A percentile compares a stretch with the other conserved stretches of the same genome.
Conservation (phyloP, 345 rosid genomes). For the Hibiscus trionum region DNA sequence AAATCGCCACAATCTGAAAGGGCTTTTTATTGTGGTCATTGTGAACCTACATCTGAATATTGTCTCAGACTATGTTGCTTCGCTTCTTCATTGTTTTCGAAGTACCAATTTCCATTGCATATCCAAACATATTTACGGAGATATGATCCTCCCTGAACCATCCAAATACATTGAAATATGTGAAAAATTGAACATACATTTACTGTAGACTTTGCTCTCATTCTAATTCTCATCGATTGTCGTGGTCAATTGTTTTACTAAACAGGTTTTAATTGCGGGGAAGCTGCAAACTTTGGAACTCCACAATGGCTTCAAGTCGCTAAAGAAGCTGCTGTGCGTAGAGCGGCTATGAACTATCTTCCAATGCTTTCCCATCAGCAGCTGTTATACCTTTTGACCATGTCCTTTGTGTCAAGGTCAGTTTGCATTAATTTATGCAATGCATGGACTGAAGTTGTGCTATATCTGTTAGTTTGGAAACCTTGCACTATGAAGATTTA, state of each 20-base stretch:
- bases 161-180: neutral
- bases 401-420: conserved; percentile 93
- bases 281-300: conserved; percentile 98
- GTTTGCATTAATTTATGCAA: conserved; percentile 8
- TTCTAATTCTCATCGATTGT: conserved; percentile 3
- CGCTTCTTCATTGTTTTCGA: neutral
- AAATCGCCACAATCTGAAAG: neutral
- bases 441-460: conserved; percentile 10
- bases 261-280: conserved; percentile 96
- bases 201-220: neutral
- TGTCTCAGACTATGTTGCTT: neutral
- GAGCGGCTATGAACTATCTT: conserved; percentile 99
- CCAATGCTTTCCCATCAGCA: conserved; percentile 99
- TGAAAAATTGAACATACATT: neutral
- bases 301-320: conserved; percentile 96
- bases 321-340: conserved; percentile 95
- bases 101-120: neutral
- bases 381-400: conserved; percentile 87
- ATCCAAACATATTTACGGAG: neutral
- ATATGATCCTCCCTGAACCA: neutral
- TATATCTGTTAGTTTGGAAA: conserved; percentile 3
- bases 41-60: neutral
- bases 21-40: neutral
- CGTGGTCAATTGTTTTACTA: conserved; percentile 11
- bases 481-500: neutral